A percentile compares a stretch with the other conserved stretches of the same genome.
Conservation (phyloP, 2,329 filamentous ascomycete genomes). For the Thelonectria blattea region DNA sequence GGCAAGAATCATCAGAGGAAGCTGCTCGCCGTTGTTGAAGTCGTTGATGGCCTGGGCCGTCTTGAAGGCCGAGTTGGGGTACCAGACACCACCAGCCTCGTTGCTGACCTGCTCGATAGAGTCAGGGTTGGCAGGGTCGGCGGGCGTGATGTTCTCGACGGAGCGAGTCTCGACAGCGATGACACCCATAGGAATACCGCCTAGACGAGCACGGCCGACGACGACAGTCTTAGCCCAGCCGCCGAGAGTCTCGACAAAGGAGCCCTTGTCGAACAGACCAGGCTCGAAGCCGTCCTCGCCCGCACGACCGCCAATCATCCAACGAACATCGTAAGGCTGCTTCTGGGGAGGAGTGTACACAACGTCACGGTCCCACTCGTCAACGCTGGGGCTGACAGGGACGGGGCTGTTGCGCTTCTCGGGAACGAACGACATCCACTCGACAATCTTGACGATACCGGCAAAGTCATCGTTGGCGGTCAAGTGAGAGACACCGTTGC, state of each 20-base stretch:
- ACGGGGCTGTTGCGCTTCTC: constrained; percentile 93
- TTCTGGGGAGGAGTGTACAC: constrained; percentile 81
- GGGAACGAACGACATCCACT: constrained; percentile 97
- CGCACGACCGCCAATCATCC: constrained; percentile 87
- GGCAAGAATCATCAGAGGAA: constrained; percentile 97
- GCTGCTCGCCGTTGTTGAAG: constrained; percentile 98
- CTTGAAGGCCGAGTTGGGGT: constrained; percentile 99
- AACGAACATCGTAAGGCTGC: constrained; percentile 89
- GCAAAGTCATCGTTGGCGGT: constrained; percentile 97
- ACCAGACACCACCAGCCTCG: constrained; percentile 99
- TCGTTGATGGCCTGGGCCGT: constrained; percentile 98
- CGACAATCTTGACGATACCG: constrained; percentile 95
- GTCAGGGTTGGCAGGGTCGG: constrained; percentile 96
- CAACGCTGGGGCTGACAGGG: constrained; percentile 85
- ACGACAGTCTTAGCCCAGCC: constrained; percentile 98
- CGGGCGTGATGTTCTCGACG: constrained; percentile 95
- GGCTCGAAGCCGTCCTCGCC: constrained; percentile 79
- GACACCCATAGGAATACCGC: constrained; percentile 97
- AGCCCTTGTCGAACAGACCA: constrained; percentile 95
- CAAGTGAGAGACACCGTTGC: constrained; percentile 99
- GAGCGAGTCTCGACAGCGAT: constrained; percentile 96
- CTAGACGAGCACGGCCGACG: constrained; percentile 92
- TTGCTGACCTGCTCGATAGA: constrained; percentile 95
- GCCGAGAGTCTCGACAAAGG: constrained; percentile 94
- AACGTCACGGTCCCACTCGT: constrained; percentile 93